Evolutionary conservation across 2,329 filamentous ascomycete genomes (phyloP), one percentile per base, ranked within the genome.

Genomic region (Sporothrix sp.): DNA sequence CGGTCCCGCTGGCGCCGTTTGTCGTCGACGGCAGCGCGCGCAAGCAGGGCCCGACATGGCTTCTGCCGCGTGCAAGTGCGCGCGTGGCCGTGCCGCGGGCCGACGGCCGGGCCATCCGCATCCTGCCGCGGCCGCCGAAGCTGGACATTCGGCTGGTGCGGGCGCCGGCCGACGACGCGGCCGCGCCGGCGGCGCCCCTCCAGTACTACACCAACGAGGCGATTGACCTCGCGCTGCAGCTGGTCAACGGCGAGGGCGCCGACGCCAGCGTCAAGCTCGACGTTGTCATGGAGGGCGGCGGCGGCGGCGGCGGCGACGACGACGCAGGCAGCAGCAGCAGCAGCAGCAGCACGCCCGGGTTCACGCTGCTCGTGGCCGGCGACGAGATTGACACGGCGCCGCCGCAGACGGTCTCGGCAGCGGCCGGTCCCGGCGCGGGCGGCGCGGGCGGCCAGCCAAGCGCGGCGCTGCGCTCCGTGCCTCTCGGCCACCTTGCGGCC

Each of bases 71-170:
- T 68, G 7, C 64, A 65, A 3, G 65, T 68, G 13, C 62, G 64
- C 72, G 66, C 48, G 73, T 72, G 52, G 70, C 67, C 25, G 63
- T 78, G 18, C 66, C 72, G 25, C 71, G 79, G 8, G 57, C 66
- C 10, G 70, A 75, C 42, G 68, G 76, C 8, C 71, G 77, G 30
- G 69, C 70, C 2, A 77, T 95, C 51, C 82, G 79, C 51, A 81
- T 98, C 21, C 74, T 89, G 49, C 91, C 93, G 1, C 86, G 94
- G 57, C 93, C 91, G 25, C 93, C 93, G 0, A 97, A 96, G 66
- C 81, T 98, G 70, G 82, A 87, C 58, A 79, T 98, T 40, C 75
- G 71, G 23, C 68, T 87, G 9, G 9, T 16, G 23, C 11, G 20
- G 21, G 25, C 44, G 4, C 11, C 43, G 11, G 23, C 32, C 5